Base-by-base conservation (phyloP, 2,329 filamentous ascomycete species). In the Calonectria pteridis region DNA sequence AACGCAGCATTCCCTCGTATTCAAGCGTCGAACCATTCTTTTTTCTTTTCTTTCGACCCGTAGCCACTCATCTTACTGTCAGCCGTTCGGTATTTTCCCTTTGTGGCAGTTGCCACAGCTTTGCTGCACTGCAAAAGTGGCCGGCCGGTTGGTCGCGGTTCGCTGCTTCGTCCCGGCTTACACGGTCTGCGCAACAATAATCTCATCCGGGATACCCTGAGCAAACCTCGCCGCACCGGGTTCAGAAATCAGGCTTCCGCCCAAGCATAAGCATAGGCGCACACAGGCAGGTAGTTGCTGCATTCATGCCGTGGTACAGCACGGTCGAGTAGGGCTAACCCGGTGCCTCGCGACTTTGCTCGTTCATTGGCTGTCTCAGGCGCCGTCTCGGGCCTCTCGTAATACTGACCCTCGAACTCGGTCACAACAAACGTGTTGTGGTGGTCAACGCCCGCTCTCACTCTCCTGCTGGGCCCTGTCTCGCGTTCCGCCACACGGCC, bases 1-100 rank as follows among this genome's bases (percentile, higher is more conserved):
- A 73, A 58, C 51, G 69, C 71, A 76, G 55, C 77, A 80, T 73
- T 75, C 67, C 69, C 78, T 79, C 78, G 78, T 79, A 80, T 79
- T 79, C 78, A 79, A 35, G 74, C 67, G 70, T 73, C 78, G 50
- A 37, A 46, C 55, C 53, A 68, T 72, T 50, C 43, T 46, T 63
- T 29, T 55, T 49, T 50, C 37, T 65, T 31, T 63, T 63, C 46
- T 40, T 37, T 65, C 37, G 59, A 55, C 31, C 23, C 58, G 46
- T 59, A 40, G 35, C n/a, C 46, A 23, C 55, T 43, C 55, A 18
- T 62, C 55, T 53, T 20, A 69, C 35, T 18, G 23, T 28, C 35
- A 50, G 53, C 59, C 16, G 37, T 31, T 49, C 71, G 71, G 66
- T 37, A 66, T 59, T 73, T 73, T 62, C 66, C 59, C 29, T 6